These are phyloP conservation scores for Kodamaea derodonti DNA, from an alignment of 1,139 yeast genomes.

Conservation along the genomic window DNA sequence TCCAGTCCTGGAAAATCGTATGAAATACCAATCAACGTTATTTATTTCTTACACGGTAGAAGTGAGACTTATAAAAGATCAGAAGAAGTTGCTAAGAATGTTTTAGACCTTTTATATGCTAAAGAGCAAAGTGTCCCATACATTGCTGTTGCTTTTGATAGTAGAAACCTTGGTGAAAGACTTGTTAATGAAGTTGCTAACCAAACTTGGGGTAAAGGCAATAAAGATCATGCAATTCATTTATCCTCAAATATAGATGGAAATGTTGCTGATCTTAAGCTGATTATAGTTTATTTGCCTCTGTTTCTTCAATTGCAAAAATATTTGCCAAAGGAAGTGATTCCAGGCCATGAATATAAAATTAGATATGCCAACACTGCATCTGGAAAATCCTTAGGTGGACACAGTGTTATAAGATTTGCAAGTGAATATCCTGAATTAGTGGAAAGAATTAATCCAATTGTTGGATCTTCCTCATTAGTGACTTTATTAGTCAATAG, in stretches of 20 bases:
- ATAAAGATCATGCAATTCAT: constrained; percentile 50
- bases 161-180: constrained; percentile 59
- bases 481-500: constrained; percentile 42
- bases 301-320: constrained; percentile 35
- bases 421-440: constrained; percentile 37
- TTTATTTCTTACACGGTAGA: constrained; percentile 41
- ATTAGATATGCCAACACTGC: constrained; percentile 33
- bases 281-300: constrained; percentile 49
- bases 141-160: constrained; percentile 54
- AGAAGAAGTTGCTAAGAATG: constrained; percentile 29
- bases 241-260: constrained; percentile 52
- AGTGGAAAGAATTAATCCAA: constrained; percentile 41
- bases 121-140: constrained; percentile 22
- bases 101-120: constrained; percentile 25
- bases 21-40: constrained; percentile 32
- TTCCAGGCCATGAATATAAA: constrained; percentile 17
- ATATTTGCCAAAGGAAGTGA: constrained; percentile 18
- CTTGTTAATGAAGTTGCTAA: constrained; percentile 33
- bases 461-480: constrained; percentile 45
- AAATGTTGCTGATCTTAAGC: constrained; percentile 44
- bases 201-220: constrained; percentile 44
- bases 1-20: constrained; percentile 5
- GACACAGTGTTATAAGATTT: constrained; percentile 51
- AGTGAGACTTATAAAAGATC: constrained; percentile 25
- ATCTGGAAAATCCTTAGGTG: constrained; percentile 61